Evolutionary conservation across 306 rosid species (phyloP).

Genomic region (Malus asiatica): DNA sequence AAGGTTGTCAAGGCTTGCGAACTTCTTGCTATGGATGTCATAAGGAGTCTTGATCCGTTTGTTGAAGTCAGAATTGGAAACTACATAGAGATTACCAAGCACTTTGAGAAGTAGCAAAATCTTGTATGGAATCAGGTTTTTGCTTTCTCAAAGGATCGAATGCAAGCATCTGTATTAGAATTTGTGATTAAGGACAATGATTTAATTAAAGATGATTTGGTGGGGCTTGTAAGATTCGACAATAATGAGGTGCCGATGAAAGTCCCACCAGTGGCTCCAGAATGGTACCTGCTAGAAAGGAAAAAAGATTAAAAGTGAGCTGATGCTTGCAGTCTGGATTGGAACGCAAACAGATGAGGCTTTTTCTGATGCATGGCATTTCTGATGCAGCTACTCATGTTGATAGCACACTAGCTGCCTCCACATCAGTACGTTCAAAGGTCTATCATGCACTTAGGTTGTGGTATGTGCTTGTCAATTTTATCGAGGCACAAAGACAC

Average conservation of each 20-base stretch:
- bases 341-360: slow-evolving; percentile 95
- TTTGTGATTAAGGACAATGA: slow-evolving; percentile 80
- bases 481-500: slow-evolving; percentile 32
- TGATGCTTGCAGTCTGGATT: slow-evolving; percentile 56
- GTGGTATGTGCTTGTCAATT: slow-evolving; percentile 68
- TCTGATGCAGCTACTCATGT: slow-evolving; percentile 57
- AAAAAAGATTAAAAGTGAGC: slow-evolving; percentile 70
- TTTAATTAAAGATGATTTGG: slow-evolving; percentile 74
- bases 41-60: slow-evolving; percentile 80
- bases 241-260: slow-evolving; percentile 70
- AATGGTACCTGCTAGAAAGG: slow-evolving; percentile 82
- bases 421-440: slow-evolving; percentile 43
- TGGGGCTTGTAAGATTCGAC: slow-evolving; percentile 71
- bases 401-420: slow-evolving; percentile 37
- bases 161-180: slow-evolving; percentile 81
- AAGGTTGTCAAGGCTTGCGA: slow-evolving; percentile 83
- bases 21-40: slow-evolving; percentile 77
- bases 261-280: slow-evolving; percentile 91
- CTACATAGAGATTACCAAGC: slow-evolving; percentile 72
- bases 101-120: slow-evolving; percentile 64
- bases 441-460: slow-evolving; percentile 66
- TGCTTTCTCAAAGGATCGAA: slow-evolving; percentile 76
- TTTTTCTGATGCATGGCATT: neutral
- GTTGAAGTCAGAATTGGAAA: slow-evolving; percentile 84
- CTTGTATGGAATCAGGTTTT: slow-evolving; percentile 87